A percentile compares a stretch with the other conserved stretches of the same genome.
Evolutionary conservation across 805 yeast species (phyloP).

Genomic region (Torulaspora gathmanii): DNA sequence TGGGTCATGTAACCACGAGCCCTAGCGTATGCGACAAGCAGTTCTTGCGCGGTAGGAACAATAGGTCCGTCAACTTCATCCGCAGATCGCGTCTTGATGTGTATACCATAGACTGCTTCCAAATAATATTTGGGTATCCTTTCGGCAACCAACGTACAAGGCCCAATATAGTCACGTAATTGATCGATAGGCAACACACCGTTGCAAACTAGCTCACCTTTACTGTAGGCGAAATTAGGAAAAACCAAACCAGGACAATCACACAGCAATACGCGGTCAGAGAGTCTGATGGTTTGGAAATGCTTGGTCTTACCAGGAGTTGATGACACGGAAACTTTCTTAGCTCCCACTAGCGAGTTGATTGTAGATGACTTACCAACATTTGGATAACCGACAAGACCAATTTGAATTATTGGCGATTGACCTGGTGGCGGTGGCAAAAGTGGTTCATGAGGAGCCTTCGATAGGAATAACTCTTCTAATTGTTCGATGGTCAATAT

Average conservation of each 20-base stretch:
- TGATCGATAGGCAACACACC: slow-evolving; percentile 99
- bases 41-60: slow-evolving; percentile 78
- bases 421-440: slow-evolving; percentile 52
- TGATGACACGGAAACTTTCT: slow-evolving; percentile 95
- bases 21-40: slow-evolving; percentile 87
- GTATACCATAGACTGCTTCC: slow-evolving; percentile 92
- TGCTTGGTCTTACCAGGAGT: slow-evolving; percentile 99
- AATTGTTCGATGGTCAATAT: slow-evolving; percentile 80
- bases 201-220: slow-evolving; percentile 93
- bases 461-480: slow-evolving; percentile 68
- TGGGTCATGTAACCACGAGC: slow-evolving; percentile 98
- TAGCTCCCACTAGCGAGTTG: slow-evolving; percentile 92
- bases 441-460: slow-evolving; percentile 64
- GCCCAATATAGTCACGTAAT: slow-evolving; percentile 86
- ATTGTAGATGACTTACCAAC: slow-evolving; percentile 97
- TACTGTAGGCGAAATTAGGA: slow-evolving; percentile 95
- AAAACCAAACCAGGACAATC: slow-evolving; percentile 99
- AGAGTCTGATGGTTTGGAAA: slow-evolving; percentile 88
- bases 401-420: slow-evolving; percentile 72
- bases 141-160: slow-evolving; percentile 76
- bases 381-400: slow-evolving; percentile 96
- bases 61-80: slow-evolving; percentile 86
- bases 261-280: slow-evolving; percentile 79
- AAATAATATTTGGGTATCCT: slow-evolving; percentile 83
- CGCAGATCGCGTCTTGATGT: slow-evolving; percentile 64